Conservation (phyloP, 2,329 filamentous ascomycete genomes). For the Ceratocystis alfenasii region DNA sequence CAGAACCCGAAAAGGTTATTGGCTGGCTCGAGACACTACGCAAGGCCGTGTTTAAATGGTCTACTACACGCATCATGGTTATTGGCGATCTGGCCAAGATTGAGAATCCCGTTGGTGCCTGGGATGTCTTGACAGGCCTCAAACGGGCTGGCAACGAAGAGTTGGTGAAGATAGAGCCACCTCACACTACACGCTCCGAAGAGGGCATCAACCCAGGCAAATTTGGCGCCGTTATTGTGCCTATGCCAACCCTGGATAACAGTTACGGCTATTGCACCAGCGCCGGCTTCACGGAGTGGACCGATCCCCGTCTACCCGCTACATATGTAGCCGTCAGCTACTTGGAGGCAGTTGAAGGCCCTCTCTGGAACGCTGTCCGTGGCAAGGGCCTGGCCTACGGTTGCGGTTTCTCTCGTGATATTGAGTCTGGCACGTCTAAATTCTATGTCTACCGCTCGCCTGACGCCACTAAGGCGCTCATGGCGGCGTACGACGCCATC, state of each 20-base stretch:
- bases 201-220: conserved; percentile 65
- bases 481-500: conserved; percentile 62
- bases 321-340: conserved; percentile 82
- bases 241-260: conserved; percentile 85
- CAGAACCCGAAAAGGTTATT: conserved; percentile 64
- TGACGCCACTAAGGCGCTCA: conserved; percentile 75
- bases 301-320: conserved; percentile 66
- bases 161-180: conserved; percentile 50
- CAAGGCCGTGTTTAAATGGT: conserved; percentile 62
- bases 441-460: conserved; percentile 86
- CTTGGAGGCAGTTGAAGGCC: conserved; percentile 85
- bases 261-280: conserved; percentile 72
- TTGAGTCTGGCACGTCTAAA: conserved; percentile 67
- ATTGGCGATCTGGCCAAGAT: conserved; percentile 69
- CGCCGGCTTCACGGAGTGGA: conserved; percentile 61
- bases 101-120: conserved; percentile 61
- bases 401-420: conserved; percentile 62
- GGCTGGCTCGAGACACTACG: conserved; percentile 67
- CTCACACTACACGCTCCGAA: conserved; percentile 58
- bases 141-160: conserved; percentile 32
- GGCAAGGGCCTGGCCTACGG: conserved; percentile 91
- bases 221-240: conserved; percentile 63
- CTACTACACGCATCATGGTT: conserved; percentile 77
- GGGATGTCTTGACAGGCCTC: conserved; percentile 42
- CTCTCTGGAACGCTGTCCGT: conserved; percentile 84